Conservation (phyloP, 768 basidiomycete genomes). For the Postia placenta region DNA sequence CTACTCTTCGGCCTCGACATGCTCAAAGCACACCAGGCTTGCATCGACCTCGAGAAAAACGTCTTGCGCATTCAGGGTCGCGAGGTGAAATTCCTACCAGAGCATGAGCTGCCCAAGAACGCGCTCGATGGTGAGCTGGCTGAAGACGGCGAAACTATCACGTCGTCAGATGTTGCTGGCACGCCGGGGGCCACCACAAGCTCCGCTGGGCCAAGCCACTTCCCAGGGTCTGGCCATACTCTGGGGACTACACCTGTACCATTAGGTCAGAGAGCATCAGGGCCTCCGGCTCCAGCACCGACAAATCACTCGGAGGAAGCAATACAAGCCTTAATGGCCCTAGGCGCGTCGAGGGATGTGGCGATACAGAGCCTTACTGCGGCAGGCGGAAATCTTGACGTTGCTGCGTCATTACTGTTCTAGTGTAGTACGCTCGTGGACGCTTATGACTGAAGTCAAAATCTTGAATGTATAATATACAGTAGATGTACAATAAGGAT, state of each 20-base stretch:
- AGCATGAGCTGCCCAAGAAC: conserved; percentile 90
- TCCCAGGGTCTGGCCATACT: conserved; percentile 67
- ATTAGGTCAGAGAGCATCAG: conserved; percentile 15
- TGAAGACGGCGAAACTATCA: too few species aligned
- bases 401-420: conserved; percentile 86
- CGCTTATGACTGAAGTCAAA: not conserved
- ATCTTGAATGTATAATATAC: conserved; percentile 4
- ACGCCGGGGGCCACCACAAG: conserved; percentile 21
- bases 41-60: conserved; percentile 87
- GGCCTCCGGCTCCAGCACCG: conserved; percentile 13
- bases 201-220: conserved; percentile 25
- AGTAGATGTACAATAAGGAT: conserved; percentile 3
- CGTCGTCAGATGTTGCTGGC: conserved; percentile 16
- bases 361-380: conserved; percentile 76
- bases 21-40: conserved; percentile 95
- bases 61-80: conserved; percentile 89
- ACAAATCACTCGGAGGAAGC: conserved; percentile 48
- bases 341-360: conserved; percentile 72
- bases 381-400: conserved; percentile 79
- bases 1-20: conserved; percentile 98
- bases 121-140: conserved; percentile 49
- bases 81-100: conserved; percentile 83
- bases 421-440: conserved; percentile 17
- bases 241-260: conserved; percentile 42
- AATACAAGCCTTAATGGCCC: conserved; percentile 61